Evolutionary conservation across 352 stramenopile species (phyloP).

Genomic region (Phytopythium sindhum): DNA sequence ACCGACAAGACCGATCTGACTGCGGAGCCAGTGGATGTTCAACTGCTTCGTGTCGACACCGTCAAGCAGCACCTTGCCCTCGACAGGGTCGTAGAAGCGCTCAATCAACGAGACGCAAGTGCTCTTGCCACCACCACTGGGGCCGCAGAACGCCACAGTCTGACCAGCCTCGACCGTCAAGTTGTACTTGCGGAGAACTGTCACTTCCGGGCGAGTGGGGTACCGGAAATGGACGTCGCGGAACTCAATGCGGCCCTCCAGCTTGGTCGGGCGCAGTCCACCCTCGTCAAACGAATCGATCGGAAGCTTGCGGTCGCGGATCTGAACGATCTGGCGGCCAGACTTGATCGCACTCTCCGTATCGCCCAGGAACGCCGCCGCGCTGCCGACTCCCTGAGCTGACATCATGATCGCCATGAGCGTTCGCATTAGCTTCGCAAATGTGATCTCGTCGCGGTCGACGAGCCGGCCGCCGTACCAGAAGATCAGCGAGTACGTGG

Average conservation of each 20-base stretch:
- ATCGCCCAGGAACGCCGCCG: conserved; percentile 23
- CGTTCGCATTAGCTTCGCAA: conserved; percentile 39
- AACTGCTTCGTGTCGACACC: conserved; percentile 67
- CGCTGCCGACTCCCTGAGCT: conserved; percentile 27
- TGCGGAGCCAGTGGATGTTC: conserved; percentile 56
- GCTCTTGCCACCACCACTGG: conserved; percentile 47
- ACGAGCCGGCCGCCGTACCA: conserved; percentile 56
- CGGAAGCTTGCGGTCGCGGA: not conserved
- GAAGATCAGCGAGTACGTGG: conserved; percentile 44
- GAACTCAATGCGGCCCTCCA: conserved; percentile 40
- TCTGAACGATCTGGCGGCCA: not conserved
- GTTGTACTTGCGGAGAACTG: conserved; percentile 80
- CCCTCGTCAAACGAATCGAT: conserved; percentile 16
- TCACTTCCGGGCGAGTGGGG: conserved; percentile 52
- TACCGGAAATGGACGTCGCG: conserved; percentile 75
- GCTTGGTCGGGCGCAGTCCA: conserved; percentile 12
- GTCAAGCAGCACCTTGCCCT: conserved; percentile 66
- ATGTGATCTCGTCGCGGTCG: conserved; percentile 27
- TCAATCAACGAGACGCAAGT: conserved; percentile 40
- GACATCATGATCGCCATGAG: conserved; percentile 57
- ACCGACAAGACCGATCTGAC: conserved; percentile 57
- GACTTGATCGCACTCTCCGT: conserved; percentile 32
- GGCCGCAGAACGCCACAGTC: conserved; percentile 43
- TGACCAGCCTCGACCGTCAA: conserved; percentile 68
- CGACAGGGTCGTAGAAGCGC: conserved; percentile 62